A percentile compares a stretch with the other conserved stretches of the same genome.
Conservation (phyloP, 164 flowering plant species). For the Houttuynia cordata region DNA sequence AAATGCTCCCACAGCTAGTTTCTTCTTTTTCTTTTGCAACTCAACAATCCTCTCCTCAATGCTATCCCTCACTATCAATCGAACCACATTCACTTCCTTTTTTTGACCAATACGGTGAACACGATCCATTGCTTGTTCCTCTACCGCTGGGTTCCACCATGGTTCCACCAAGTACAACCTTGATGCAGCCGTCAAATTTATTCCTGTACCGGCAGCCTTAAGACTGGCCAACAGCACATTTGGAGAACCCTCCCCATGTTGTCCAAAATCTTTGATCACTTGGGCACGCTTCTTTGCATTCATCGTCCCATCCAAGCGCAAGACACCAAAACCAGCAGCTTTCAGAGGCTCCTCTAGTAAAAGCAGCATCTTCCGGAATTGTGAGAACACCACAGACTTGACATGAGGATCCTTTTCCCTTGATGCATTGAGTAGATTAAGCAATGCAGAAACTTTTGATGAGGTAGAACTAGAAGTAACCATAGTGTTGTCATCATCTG, state of each 20-base stretch:
- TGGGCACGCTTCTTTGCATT: slow-evolving; percentile 51
- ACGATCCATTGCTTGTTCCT: slow-evolving; percentile 94
- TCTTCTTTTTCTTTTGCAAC: slow-evolving; percentile 70
- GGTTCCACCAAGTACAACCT: slow-evolving; percentile 82
- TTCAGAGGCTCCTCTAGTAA: slow-evolving; percentile 64
- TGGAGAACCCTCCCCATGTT: slow-evolving; percentile 25
- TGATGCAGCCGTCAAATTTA: slow-evolving; percentile 77
- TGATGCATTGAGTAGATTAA: slow-evolving; percentile 40
- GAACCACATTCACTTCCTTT: slow-evolving; percentile 64
- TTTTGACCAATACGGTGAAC: slow-evolving; percentile 87
- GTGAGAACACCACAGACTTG: slow-evolving; percentile 83
- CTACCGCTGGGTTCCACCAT: slow-evolving; percentile 97
- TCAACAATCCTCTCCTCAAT: slow-evolving; percentile 77
- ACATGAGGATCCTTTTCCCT: slow-evolving; percentile 30
- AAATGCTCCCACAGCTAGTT: slow-evolving; percentile 58
- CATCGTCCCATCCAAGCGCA: slow-evolving; percentile 79
- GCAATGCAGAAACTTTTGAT: slow-evolving; percentile 57
- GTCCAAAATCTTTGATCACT: slow-evolving; percentile 50
- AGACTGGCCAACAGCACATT: slow-evolving; percentile 72
- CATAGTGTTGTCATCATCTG: slow-evolving; percentile 10
- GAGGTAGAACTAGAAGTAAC: slow-evolving; percentile 20
- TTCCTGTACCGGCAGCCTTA: slow-evolving; percentile 68
- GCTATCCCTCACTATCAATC: slow-evolving; percentile 56
- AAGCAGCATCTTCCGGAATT: slow-evolving; percentile 69
- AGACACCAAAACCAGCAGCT: slow-evolving; percentile 53